Evolutionary conservation across 2,329 filamentous ascomycete genomes (phyloP).

Genomic region (Botryotinia globosa): DNA sequence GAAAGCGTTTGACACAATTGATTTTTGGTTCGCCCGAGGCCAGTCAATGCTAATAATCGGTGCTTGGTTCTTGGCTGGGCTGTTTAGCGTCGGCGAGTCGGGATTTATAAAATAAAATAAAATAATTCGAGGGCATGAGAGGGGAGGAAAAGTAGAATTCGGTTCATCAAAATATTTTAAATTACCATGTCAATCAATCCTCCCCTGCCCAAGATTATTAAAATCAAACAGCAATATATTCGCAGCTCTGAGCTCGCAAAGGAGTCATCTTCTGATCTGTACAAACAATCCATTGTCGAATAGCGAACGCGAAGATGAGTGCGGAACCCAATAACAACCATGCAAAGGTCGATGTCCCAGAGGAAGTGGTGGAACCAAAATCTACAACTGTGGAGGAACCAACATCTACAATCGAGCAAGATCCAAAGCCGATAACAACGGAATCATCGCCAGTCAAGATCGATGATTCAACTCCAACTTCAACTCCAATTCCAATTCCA

Average conservation of each 20-base stretch:
- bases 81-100: neutral
- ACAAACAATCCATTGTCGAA: neutral
- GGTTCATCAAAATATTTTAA: neutral
- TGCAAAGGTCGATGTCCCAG: neutral
- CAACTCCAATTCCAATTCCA: neutral
- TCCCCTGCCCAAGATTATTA: neutral
- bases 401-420: neutral
- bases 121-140: neutral
- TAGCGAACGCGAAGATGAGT: neutral
- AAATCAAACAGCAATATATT: neutral
- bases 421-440: neutral
- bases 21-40: neutral
- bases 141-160: neutral
- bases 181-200: neutral
- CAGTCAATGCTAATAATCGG: neutral
- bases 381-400: neutral
- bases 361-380: neutral
- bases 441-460: neutral
- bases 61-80: neutral
- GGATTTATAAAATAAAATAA: neutral
- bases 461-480: neutral
- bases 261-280: neutral
- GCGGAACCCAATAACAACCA: neutral
- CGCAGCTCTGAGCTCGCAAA: neutral
- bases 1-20: neutral